Evolutionary conservation across 768 basidiomycete genomes (phyloP).

Genomic region (Rhodotorula paludigena): DNA sequence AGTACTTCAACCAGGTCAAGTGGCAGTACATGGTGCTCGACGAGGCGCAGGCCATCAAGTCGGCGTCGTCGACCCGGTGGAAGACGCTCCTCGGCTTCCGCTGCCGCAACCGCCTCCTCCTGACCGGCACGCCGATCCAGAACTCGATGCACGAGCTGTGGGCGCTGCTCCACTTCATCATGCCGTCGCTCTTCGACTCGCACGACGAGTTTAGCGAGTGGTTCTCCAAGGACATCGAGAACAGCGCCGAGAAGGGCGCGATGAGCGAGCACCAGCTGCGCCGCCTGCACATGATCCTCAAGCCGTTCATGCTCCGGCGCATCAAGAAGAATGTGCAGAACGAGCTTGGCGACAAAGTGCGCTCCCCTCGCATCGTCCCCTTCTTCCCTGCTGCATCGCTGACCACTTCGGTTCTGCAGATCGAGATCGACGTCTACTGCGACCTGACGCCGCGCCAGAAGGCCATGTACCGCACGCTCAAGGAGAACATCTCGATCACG

Average conservation of each 20-base stretch:
- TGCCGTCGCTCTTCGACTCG: constrained; percentile 98
- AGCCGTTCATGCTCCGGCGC: constrained; percentile 96
- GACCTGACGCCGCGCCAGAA: constrained; percentile 91
- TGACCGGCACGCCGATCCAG: constrained; percentile 97
- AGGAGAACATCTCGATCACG: constrained; percentile 88
- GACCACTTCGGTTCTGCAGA: constrained; percentile 53
- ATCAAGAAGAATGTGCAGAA: constrained; percentile 99
- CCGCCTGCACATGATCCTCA: constrained; percentile 94
- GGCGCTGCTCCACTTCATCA: constrained; percentile 98
- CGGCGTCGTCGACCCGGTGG: constrained; percentile 91
- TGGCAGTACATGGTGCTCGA: constrained; percentile 99
- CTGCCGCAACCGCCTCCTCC: constrained; percentile 85
- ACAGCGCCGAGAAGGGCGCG: constrained; percentile 75
- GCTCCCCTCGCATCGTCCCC: constrained; percentile 21
- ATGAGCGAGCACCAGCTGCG: constrained; percentile 92
- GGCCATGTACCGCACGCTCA: constrained; percentile 76
- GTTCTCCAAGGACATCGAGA: constrained; percentile 99
- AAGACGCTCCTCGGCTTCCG: constrained; percentile 93
- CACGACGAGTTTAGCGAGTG: constrained; percentile 99
- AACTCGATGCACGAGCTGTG: constrained; percentile 99
- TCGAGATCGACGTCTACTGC: constrained; percentile 91
- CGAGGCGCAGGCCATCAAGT: constrained; percentile 99
- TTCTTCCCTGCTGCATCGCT: neutral
- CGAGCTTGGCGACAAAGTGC: constrained; percentile 94
- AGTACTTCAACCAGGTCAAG: constrained; percentile 93